Percentiles rank a stretch among this genome's conserved stretches.
Conservation (phyloP, 371 early-diverging fungal species). For the Fennellomyces sp. region DNA sequence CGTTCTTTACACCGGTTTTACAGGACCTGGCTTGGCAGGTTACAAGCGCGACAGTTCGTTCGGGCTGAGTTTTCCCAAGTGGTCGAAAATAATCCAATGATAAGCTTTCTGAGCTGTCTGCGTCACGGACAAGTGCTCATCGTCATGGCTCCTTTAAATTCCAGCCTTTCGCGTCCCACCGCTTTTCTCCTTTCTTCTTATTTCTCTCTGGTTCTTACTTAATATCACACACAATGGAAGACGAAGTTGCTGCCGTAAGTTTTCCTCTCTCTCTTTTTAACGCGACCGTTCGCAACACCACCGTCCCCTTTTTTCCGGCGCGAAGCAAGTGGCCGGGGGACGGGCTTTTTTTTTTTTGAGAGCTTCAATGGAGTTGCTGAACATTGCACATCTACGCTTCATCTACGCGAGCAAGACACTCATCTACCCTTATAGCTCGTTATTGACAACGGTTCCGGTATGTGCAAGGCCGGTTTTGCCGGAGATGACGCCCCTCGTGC, state of each 20-base stretch:
- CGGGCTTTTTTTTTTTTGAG: neutral
- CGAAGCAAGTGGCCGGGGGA: neutral
- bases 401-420: conserved; percentile 4
- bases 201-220: conserved; percentile 21
- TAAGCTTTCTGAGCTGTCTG: conserved; percentile 6
- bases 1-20: neutral
- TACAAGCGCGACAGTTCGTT: neutral
- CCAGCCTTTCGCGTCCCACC: conserved; percentile 19
- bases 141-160: conserved; percentile 15
- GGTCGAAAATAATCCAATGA: conserved; percentile 11
- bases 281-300: neutral
- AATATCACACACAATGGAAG: conserved; percentile 61
- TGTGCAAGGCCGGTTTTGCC: conserved; percentile 99
- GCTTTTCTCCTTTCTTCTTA: conserved; percentile 23
- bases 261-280: neutral
- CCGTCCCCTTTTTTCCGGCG: too few relatives aligned
- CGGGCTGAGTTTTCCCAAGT: conserved; percentile 8
- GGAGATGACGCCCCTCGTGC: conserved; percentile 99
- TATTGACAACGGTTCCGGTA: conserved; percentile 99
- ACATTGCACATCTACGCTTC: conserved; percentile 20
- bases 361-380: too few relatives aligned
- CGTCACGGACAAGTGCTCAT: conserved; percentile 10
- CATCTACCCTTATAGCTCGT: conserved; percentile 49
- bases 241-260: conserved; percentile 89
- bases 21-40: neutral